Evolutionary conservation across 495 filamentous ascomycete genomes (phyloP), one percentile per base, ranked within the genome.

Genomic region (Hypoxylon intermedium): DNA sequence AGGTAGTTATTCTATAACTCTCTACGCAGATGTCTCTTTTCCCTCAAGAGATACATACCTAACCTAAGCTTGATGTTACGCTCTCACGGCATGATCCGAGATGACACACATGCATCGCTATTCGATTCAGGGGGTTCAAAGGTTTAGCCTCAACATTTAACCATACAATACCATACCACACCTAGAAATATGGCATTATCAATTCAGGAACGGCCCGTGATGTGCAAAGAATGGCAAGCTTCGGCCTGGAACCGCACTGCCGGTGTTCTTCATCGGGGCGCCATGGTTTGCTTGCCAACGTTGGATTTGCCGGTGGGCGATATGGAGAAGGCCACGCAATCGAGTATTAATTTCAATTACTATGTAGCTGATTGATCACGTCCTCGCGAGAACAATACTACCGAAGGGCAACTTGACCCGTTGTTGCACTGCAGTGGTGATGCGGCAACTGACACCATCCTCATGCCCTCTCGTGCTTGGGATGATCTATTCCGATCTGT

Each of bases 361-460:
- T 52, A 47, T 19, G 43, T 24, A 43, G 26, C 13, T 24, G 24
- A 34, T 47, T 33, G 49, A 50, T n/a, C n/a, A n/a, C n/a, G n/a
- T n/a, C n/a, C n/a, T n/a, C n/a, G n/a, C n/a, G n/a, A n/a, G n/a
- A n/a, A n/a, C n/a, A n/a, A n/a, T n/a, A n/a, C n/a, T n/a, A n/a
- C n/a, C n/a, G n/a, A n/a, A n/a, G n/a, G n/a, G n/a, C 16, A 47
- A 52, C 34, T 50, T 50, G 42, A 42, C n/a, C 59, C 43, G 56
- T 23, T 21, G 67, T 52, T 64, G 49, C 59, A 67, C 26, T 57
- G 63, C 67, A 67, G 63, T 38, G 54, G 36, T 50, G 53, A 62
- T 54, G 41, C 34, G 48, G 36, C 42, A 26, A 66, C 31, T 60
- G 51, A 40, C 55, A 65, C 62, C 62, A 31, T 57, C 44, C 51